Evolutionary conservation across 2,329 filamentous ascomycete genomes (phyloP).

Genomic region (Beauveria asiatica): DNA sequence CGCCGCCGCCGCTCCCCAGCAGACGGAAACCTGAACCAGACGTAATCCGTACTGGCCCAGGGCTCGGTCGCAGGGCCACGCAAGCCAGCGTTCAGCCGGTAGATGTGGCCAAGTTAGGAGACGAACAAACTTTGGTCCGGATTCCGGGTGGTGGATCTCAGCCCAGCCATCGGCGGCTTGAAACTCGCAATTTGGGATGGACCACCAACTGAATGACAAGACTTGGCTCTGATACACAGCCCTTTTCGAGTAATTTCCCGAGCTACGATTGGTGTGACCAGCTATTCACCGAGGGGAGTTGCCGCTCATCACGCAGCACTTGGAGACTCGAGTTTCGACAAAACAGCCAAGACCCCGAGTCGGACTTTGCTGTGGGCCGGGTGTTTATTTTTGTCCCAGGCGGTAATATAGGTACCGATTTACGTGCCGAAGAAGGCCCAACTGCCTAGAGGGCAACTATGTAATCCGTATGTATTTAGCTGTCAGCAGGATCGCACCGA

Average conservation of each 20-base stretch:
- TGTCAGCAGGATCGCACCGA: too few relatives aligned
- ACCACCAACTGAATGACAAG: neutral
- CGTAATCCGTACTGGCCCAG: neutral
- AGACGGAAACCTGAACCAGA: neutral
- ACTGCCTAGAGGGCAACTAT: neutral
- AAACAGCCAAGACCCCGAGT: neutral
- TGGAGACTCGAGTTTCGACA: neutral
- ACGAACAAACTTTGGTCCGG: conserved; percentile 2
- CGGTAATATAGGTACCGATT: neutral
- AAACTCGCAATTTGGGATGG: neutral
- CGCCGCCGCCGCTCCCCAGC: neutral
- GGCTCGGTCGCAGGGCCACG: neutral
- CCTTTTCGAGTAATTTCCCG: neutral
- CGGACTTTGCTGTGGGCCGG: neutral
- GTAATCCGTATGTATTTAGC: too few relatives aligned
- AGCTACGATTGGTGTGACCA: neutral
- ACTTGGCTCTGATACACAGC: conserved; percentile 9
- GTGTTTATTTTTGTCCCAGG: neutral
- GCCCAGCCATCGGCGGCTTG: neutral
- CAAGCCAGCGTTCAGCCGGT: conserved; percentile 2
- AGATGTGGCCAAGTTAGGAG: neutral
- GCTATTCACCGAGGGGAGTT: neutral
- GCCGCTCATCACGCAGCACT: neutral
- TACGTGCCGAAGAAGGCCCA: too few relatives aligned
- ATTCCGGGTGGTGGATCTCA: conserved; percentile 9